Conservation (phyloP, 2,329 filamentous ascomycete genomes). For the Thielaviopsis punctulata region DNA sequence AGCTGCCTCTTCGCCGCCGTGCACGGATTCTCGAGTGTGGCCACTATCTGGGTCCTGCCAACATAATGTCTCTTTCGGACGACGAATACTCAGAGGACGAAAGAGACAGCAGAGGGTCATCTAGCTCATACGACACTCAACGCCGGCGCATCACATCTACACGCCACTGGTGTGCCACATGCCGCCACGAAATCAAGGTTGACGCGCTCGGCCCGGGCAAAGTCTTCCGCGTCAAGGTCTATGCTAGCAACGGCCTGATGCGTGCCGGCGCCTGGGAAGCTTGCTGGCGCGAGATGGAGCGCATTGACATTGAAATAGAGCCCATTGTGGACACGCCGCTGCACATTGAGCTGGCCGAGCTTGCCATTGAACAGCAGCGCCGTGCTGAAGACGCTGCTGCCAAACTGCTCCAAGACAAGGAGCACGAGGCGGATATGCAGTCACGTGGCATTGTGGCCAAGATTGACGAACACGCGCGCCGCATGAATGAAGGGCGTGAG, state of each 20-base stretch:
- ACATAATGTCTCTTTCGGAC: constrained; percentile 26
- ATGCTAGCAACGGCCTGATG: constrained; percentile 91
- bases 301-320: constrained; percentile 85
- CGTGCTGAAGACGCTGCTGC: constrained; percentile 20
- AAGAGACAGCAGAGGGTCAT: constrained; percentile 6
- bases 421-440: constrained; percentile 15
- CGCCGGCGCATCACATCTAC: constrained; percentile 7
- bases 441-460: constrained; percentile 6
- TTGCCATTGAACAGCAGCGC: constrained; percentile 30
- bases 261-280: constrained; percentile 78
- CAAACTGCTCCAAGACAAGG: constrained; percentile 22
- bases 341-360: constrained; percentile 41
- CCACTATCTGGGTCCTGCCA: constrained; percentile 51
- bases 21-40: constrained; percentile 59
- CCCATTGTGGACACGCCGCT: constrained; percentile 47
- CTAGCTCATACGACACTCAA: constrained; percentile 12
- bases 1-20: constrained; percentile 45
- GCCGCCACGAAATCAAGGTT: constrained; percentile 35
- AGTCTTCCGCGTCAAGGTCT: constrained; percentile 69
- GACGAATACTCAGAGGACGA: constrained; percentile 24
- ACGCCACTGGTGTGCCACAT: constrained; percentile 38
- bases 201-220: constrained; percentile 35
- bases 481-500: constrained; percentile 7
- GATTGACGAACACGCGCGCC: constrained; percentile 3
- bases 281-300: constrained; percentile 95